Evolutionary conservation across 2,329 filamentous ascomycete genomes (phyloP), one percentile per base, ranked within the genome.

Genomic region (Colletotrichum cordylinicola): DNA sequence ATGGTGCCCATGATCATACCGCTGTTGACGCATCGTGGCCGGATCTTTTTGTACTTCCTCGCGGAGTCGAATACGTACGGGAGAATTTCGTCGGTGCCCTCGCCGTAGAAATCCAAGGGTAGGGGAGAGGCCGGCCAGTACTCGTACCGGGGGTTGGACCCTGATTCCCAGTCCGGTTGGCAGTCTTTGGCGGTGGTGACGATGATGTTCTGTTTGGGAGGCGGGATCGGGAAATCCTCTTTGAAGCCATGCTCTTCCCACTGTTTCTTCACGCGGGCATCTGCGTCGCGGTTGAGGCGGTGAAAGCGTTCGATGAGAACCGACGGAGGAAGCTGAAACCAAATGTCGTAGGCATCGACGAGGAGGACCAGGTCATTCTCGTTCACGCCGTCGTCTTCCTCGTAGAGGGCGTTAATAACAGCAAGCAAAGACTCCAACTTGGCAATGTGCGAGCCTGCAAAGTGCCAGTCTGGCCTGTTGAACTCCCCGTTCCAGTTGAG

Each of bases 401-500:
- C 77, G 6, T 84, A 79, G 1, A 85, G 74, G 1, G 79, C 79
- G 37, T 84, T 79, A 10, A 84, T 81, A 21, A 78, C 82, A 2
- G 78, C 79, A 0, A 84, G 76, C 4, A 85, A 76, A 39, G 82
- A 82, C 67, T 85, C 83, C 12, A 86, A 80, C 65, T 85, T 85
- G 62, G 84, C 84, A 62, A 84, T 84, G 37, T 84, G 84, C 60
- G 82, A 84, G n/a, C 84, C 84, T 2, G 78, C 80, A 75, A 85
- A 83, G 37, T 86, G 83, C 83, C 83, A 85, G 12, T 81, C 76
- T 1, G 83, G 83, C 0, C 82, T 78, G 68, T 85, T 84, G 69
- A 84, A 85, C 61, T 85, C 84, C 66, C 83, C 79, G 5, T 81
- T 70, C 85, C 85, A 86, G 80, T 85, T 85, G 1, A 86, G 77